Evolutionary conservation across 2,329 filamentous ascomycete species (phyloP).

Genomic region (Penicillium brevicompactum): DNA sequence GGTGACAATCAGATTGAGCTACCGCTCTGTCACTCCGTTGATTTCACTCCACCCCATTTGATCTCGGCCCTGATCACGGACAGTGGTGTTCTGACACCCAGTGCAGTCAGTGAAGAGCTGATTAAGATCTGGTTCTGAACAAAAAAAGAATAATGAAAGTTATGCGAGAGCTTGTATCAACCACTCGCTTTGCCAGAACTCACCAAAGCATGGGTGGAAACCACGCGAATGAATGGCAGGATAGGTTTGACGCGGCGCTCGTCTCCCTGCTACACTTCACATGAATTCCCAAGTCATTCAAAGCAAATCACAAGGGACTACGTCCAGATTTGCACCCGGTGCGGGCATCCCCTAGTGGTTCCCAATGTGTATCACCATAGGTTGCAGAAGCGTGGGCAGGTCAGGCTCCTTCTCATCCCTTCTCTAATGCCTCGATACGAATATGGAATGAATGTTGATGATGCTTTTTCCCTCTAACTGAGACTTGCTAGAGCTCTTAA

Average conservation of each 20-base stretch:
- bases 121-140: constrained; percentile 62
- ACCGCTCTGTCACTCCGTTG: constrained; percentile 43
- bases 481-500: background rate
- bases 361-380: background rate
- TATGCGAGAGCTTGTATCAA: background rate
- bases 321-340: background rate
- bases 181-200: constrained; percentile 14
- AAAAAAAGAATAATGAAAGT: background rate
- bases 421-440: background rate
- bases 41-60: constrained; percentile 60
- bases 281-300: background rate
- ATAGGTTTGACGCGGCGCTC: background rate
- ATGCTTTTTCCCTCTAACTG: background rate
- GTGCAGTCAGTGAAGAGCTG: constrained; percentile 66
- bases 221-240: constrained; percentile 14
- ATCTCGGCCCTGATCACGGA: constrained; percentile 68
- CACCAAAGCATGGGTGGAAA: constrained; percentile 13
- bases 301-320: background rate
- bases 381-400: background rate
- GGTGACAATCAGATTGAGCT: constrained; percentile 19
- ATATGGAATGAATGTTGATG: background rate
- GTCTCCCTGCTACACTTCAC: background rate
- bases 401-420: background rate
- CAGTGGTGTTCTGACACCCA: constrained; percentile 63
- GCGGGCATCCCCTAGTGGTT: background rate